Percentiles rank a stretch among this genome's conserved stretches.
phyloP scores from a whole-genome alignment of 345 rosid species.

The Euphorbia pulcherrima region DNA sequence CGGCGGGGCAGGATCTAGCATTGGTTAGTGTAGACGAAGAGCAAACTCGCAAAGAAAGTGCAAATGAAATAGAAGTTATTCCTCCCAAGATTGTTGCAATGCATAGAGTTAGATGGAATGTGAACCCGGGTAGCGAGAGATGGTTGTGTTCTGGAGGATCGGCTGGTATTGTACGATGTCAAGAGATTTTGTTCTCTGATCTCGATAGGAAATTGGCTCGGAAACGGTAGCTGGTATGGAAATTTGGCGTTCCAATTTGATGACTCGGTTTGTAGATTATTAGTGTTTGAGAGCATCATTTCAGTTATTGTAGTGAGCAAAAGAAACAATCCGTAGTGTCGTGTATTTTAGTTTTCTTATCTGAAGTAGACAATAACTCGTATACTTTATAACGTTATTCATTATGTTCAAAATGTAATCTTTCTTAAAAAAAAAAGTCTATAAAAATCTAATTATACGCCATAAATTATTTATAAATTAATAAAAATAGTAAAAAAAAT shows the following conservation, averaged over 20 bases:
- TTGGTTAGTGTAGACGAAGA: constrained; percentile 21
- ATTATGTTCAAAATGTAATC: too few species aligned
- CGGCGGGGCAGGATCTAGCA: constrained; percentile 22
- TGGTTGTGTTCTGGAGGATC: constrained; percentile 91
- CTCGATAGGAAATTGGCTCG: background rate
- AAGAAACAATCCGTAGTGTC: background rate
- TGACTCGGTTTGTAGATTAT: background rate
- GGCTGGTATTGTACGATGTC: constrained; percentile 76
- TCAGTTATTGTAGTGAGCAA: too few species aligned
- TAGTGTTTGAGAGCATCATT: background rate
- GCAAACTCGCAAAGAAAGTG: constrained; percentile 19
- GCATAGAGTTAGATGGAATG: constrained; percentile 77
- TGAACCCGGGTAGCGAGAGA: constrained; percentile 83
- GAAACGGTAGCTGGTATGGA: background rate
- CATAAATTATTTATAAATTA: too few species aligned
- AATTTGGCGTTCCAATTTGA: too few species aligned
- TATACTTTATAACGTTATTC: too few species aligned
- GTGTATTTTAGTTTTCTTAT: too few species aligned
- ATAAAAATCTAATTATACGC: too few species aligned
- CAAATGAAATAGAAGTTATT: constrained; percentile 23
- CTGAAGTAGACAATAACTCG: too few species aligned
- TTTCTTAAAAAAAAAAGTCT: too few species aligned
- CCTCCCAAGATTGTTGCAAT: constrained; percentile 63
- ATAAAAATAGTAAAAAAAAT: too few species aligned
- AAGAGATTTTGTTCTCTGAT: constrained; percentile 39